Conservation (phyloP, 2,329 filamentous ascomycete genomes). For the Pezicula carpinea region DNA sequence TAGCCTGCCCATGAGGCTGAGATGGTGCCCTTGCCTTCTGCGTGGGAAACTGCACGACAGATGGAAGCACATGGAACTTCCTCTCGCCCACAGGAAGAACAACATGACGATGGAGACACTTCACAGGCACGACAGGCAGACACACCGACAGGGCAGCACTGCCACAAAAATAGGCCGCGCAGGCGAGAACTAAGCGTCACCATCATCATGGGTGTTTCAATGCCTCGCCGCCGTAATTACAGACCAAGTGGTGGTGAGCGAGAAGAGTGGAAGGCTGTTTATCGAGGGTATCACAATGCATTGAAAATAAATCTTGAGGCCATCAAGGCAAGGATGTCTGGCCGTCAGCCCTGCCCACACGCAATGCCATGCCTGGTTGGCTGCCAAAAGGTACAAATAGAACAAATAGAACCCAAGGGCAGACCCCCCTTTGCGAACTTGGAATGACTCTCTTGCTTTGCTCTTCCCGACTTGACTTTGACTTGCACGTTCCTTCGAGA, state of each 20-base stretch:
- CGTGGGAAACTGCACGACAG: too few species aligned
- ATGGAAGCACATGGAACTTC: slow-evolving; percentile 2
- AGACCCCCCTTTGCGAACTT: too few species aligned
- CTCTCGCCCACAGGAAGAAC: slow-evolving; percentile 1
- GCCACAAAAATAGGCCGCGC: slow-evolving; percentile 16
- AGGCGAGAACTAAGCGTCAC: too few species aligned
- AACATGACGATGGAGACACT: background rate
- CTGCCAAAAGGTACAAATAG: background rate
- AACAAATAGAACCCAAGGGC: background rate
- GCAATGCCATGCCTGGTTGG: background rate
- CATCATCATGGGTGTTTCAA: too few species aligned
- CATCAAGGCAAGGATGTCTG: slow-evolving; percentile 14
- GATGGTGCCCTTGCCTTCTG: too few species aligned
- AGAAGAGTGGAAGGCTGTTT: too few species aligned
- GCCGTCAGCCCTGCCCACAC: slow-evolving; percentile 13
- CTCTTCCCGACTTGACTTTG: too few species aligned
- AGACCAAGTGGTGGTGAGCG: too few species aligned
- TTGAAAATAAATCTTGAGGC: slow-evolving; percentile 11
- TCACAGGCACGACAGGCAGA: too few species aligned
- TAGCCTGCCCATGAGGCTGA: too few species aligned
- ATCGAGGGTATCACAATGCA: slow-evolving; percentile 11
- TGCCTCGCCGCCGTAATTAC: background rate
- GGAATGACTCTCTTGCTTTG: too few species aligned
- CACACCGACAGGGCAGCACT: slow-evolving; percentile 9
- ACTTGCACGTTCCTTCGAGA: too few species aligned